Evolutionary conservation across 1,284 basidiomycete species (phyloP).

Genomic region (Microbotryum scabiosae): DNA sequence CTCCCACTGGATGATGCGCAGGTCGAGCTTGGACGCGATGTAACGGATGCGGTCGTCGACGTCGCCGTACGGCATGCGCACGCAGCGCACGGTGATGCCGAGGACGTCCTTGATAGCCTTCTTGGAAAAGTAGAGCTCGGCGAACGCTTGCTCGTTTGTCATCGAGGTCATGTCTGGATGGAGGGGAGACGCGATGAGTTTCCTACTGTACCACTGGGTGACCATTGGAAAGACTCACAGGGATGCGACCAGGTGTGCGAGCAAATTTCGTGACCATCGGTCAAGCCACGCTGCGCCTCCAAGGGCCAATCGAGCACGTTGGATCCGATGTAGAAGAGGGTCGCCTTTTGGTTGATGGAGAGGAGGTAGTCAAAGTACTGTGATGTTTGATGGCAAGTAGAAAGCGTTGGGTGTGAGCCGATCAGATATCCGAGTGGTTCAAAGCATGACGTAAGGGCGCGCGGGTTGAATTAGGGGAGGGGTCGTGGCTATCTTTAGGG

Average conservation of each 20-base stretch:
- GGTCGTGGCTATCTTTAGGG: no score
- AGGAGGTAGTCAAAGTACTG: conserved; percentile 44
- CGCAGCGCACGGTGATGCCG: conserved; percentile 42
- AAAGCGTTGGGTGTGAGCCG: no score
- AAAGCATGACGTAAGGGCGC: no score
- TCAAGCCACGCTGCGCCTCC: conserved; percentile 45
- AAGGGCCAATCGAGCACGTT: conserved; percentile 50
- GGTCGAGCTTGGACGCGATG: conserved; percentile 45
- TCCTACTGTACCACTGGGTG: neutral
- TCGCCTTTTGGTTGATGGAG: conserved; percentile 46
- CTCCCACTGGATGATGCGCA: conserved; percentile 47
- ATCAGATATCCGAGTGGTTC: no score
- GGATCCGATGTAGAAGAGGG: conserved; percentile 41
- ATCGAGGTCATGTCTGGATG: conserved; percentile 42
- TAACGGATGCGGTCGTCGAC: conserved; percentile 49
- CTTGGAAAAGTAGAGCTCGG: conserved; percentile 50
- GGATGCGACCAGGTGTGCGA: conserved; percentile 9
- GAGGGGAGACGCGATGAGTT: neutral
- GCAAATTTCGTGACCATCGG: conserved; percentile 41
- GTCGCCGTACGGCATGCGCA: conserved; percentile 44
- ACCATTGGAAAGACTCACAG: neutral
- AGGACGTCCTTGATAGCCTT: conserved; percentile 46
- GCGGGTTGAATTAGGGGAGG: no score
- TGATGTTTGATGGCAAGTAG: no score
- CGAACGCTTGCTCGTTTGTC: conserved; percentile 47